These are phyloP conservation scores for Claviceps lovelessii DNA, from an alignment of 2,329 filamentous ascomycete species.

Conservation along the genomic window DNA sequence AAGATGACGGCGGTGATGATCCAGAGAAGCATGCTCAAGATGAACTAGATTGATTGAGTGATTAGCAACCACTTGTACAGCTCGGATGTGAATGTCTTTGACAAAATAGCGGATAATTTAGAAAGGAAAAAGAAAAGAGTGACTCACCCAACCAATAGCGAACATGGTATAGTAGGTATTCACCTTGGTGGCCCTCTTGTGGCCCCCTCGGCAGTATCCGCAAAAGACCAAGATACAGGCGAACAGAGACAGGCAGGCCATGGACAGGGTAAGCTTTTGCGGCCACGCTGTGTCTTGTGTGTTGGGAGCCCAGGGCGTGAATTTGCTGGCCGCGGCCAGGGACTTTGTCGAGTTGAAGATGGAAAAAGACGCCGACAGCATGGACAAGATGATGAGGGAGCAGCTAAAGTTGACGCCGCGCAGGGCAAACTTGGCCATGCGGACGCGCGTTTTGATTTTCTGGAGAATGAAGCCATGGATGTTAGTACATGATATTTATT, in stretches of 20 bases:
- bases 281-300: constrained; percentile 64
- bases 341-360: constrained; percentile 82
- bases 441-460: constrained; percentile 86
- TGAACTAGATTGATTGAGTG: constrained; percentile 40
- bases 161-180: constrained; percentile 93
- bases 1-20: constrained; percentile 70
- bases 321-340: constrained; percentile 60
- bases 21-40: constrained; percentile 89
- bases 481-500: neutral
- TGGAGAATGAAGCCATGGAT: constrained; percentile 21
- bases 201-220: constrained; percentile 79
- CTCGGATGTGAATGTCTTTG: too few species aligned
- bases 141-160: constrained; percentile 59
- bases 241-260: constrained; percentile 66
- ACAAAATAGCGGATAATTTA: too few species aligned
- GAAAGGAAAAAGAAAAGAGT: neutral
- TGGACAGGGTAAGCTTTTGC: constrained; percentile 66
- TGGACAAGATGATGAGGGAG: constrained; percentile 82
- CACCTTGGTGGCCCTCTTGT: constrained; percentile 79
- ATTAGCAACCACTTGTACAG: too few species aligned
- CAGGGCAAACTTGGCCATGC: constrained; percentile 89
- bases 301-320: constrained; percentile 69
- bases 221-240: constrained; percentile 69
- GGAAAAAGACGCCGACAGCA: constrained; percentile 74
- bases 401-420: constrained; percentile 94